Evolutionary conservation across 129 eudicot species (phyloP), one percentile per base, ranked within the genome.

Genomic region (Centaurea solstitialis): DNA sequence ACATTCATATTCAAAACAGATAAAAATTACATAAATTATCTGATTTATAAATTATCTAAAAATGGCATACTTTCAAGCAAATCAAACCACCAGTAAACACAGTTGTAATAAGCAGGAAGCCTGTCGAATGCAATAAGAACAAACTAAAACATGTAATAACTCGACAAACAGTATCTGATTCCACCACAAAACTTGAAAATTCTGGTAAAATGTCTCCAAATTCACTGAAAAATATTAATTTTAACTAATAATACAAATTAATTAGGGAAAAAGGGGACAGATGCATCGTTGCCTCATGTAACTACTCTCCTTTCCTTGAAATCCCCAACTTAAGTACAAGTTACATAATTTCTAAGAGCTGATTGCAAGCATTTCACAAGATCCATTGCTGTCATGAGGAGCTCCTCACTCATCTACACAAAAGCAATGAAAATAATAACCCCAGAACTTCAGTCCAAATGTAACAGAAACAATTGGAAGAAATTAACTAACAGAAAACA

Each of bases 361-460:
- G 68, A 64, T 9, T 64, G 68, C 15, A 64, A 64, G 68, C 30
- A 64, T 64, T 64, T 64, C 68, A 64, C 68, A 64, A 64, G 68
- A 18, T 64, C 68, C 26, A 64, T 20, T 9, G 68, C 68, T 18
- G 68, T 64, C 68, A 64, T 64, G 68, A 20, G 68, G 68, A 64
- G 68, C 68, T 20, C 68, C 6, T 64, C 68, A 64, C 68, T 64
- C 68, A 64, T 64, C 68, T 64, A 64, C 68, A 64, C 68, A 64
- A 64, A 64, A 64, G 68, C 68, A 64, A 64, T 11, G 68, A 20
- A 64, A 64, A 62, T 62, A 21, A 57, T 57, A 13, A 13, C 65
- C 65, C 22, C 13, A 11, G n/a, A 7, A 30, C 23, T 24, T 68
- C 72, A 68, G 39, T 6, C 20, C 72, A 12, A 68, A 68, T 43